Evolutionary conservation across 345 rosid genomes (phyloP).

Genomic region (Mercurialis annua): DNA sequence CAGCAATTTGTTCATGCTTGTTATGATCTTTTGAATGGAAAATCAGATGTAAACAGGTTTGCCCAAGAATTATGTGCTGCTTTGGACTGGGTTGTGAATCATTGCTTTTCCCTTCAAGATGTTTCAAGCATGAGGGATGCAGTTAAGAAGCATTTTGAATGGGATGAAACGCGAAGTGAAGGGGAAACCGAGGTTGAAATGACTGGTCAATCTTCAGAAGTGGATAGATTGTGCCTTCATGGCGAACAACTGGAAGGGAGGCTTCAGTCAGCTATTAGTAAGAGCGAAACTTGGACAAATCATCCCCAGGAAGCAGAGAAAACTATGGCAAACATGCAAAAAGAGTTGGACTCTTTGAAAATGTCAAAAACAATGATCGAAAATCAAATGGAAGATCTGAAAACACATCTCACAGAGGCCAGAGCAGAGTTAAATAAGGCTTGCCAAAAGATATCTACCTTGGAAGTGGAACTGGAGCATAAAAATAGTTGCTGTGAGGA

Average conservation of each 20-base stretch:
- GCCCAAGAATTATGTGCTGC: conserved; percentile 51
- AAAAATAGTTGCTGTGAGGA: conserved; percentile 43
- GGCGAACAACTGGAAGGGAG: conserved; percentile 26
- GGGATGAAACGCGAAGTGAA: conserved; percentile 70
- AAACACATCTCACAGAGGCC: conserved; percentile 32
- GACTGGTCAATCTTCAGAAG: conserved; percentile 35
- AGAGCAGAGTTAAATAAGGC: conserved; percentile 38
- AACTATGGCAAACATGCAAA: conserved; percentile 30
- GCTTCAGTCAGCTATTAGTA: conserved; percentile 28
- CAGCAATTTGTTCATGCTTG: conserved; percentile 64
- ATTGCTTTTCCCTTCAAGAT: conserved; percentile 90
- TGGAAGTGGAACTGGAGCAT: conserved; percentile 46
- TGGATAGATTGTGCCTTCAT: conserved; percentile 26
- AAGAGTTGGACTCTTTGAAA: conserved; percentile 37
- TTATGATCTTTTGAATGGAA: conserved; percentile 54
- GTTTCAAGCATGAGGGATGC: conserved; percentile 85
- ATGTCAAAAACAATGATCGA: conserved; percentile 32
- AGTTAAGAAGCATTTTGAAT: conserved; percentile 55
- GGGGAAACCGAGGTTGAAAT: conserved; percentile 54
- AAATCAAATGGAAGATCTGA: conserved; percentile 41
- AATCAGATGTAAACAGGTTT: conserved; percentile 56
- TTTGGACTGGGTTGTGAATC: conserved; percentile 81
- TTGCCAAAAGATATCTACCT: conserved; percentile 28
- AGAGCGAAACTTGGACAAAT: conserved; percentile 26
- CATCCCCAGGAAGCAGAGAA: conserved; percentile 42